A percentile compares a stretch with the other conserved stretches of the same genome.
These are phyloP conservation scores for Acanthamoeba healyi DNA, from an alignment of 208 protist species.

Conservation along the genomic window DNA sequence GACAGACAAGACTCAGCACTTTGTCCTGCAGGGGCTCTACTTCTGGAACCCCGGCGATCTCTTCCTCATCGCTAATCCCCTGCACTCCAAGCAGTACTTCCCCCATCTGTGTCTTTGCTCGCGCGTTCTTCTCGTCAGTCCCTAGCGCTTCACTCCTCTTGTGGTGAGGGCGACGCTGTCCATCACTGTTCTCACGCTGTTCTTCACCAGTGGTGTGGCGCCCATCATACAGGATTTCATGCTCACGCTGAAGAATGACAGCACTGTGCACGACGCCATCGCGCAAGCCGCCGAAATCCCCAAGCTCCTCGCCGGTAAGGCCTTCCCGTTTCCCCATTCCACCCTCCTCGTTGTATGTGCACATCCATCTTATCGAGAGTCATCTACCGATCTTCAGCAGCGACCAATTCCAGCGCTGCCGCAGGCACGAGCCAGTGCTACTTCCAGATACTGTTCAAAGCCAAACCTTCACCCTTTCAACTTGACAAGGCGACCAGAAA, in stretches of 20 bases:
- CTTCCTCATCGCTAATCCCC: conserved; percentile 68
- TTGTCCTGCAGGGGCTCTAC: conserved; percentile 77
- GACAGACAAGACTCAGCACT: conserved; percentile 50
- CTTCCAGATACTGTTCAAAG: conserved; percentile 61
- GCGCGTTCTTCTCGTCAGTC: too few relatives aligned
- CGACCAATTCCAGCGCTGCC: neutral
- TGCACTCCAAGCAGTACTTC: conserved; percentile 51
- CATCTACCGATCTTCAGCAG: too few relatives aligned
- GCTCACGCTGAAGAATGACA: conserved; percentile 45
- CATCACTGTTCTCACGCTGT: too few relatives aligned
- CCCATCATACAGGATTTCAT: conserved; percentile 50
- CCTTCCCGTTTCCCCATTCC: neutral
- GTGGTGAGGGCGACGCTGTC: too few relatives aligned
- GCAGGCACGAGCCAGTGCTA: conserved; percentile 10
- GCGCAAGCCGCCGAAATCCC: conserved; percentile 19
- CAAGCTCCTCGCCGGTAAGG: conserved; percentile 16
- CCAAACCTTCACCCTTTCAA: conserved; percentile 50
- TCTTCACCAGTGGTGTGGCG: neutral
- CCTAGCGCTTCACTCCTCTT: neutral
- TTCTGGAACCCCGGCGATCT: conserved; percentile 73
- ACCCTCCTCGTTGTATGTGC: neutral
- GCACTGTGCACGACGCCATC: conserved; percentile 49
- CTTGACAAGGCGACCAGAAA: conserved; percentile 3
- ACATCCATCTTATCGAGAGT: neutral
- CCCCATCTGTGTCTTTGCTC: too few relatives aligned